These are phyloP conservation scores for Amyloporia xantha DNA, from an alignment of 768 basidiomycete genomes.

Conservation along the genomic window DNA sequence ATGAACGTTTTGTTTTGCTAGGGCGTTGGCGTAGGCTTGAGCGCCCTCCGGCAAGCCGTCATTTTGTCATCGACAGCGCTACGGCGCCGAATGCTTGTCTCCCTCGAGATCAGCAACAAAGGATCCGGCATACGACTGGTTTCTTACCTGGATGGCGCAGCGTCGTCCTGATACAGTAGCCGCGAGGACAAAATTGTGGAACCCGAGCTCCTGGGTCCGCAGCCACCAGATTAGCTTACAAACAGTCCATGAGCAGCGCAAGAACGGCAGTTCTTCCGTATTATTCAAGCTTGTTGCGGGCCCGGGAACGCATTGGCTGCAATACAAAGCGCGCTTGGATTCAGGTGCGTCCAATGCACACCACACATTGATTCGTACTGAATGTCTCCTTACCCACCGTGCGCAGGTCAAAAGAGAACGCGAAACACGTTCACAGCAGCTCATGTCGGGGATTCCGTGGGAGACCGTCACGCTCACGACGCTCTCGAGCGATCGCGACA, in stretches of 20 bases:
- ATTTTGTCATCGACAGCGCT: constrained; percentile 67
- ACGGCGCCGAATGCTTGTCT: constrained; percentile 86
- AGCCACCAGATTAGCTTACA: constrained; percentile 95
- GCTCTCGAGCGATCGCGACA: constrained; percentile 73
- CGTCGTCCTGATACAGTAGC: constrained; percentile 41
- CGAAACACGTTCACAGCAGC: constrained; percentile 86
- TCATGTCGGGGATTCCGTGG: constrained; percentile 92
- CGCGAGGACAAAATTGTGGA: constrained; percentile 15
- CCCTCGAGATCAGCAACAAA: constrained; percentile 95
- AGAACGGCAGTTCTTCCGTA: constrained; percentile 87
- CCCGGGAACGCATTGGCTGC: constrained; percentile 90
- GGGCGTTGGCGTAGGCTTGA: constrained; percentile 88
- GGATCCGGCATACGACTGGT: constrained; percentile 94
- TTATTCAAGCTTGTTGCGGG: constrained; percentile 94
- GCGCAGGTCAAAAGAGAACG: constrained; percentile 87
- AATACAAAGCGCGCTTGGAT: constrained; percentile 91
- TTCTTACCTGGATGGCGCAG: constrained; percentile 91
- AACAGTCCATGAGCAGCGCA: constrained; percentile 80
- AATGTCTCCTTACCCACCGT: too few relatives aligned
- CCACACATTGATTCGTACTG: not conserved
- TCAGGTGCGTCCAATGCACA: constrained; percentile 48
- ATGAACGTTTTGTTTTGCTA: constrained; percentile 23
- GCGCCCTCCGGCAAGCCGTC: constrained; percentile 63
- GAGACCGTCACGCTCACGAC: constrained; percentile 95
- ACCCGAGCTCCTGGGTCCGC: constrained; percentile 43